A percentile compares a stretch with the other conserved stretches of the same genome.
These are phyloP conservation scores for Musa schizocarpa DNA, from an alignment of 176 grass and related monocot species.

Conservation along the genomic window DNA sequence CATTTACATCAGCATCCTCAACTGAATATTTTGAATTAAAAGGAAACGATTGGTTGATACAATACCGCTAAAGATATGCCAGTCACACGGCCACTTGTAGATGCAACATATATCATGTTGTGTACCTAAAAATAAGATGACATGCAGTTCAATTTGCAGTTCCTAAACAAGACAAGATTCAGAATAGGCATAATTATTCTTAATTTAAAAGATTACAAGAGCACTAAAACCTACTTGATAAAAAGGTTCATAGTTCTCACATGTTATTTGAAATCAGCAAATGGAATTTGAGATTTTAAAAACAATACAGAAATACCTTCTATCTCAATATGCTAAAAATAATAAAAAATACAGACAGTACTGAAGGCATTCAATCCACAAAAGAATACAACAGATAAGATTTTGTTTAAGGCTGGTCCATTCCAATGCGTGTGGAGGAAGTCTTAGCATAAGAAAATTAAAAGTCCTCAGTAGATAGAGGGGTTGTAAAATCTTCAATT, in stretches of 20 bases:
- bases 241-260: too few species aligned
- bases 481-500: too few species aligned
- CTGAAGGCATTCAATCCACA: not conserved
- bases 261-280: too few species aligned
- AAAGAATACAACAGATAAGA: not conserved
- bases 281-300: too few species aligned
- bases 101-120: constrained; percentile 59
- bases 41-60: not conserved
- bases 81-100: constrained; percentile 73
- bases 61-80: constrained; percentile 66
- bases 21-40: not conserved
- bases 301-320: not conserved
- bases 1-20: too few species aligned
- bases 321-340: not conserved
- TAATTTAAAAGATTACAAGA: too few species aligned
- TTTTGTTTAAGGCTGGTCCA: not conserved
- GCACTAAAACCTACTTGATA: too few species aligned
- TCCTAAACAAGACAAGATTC: not conserved
- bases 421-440: not conserved
- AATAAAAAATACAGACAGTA: not conserved
- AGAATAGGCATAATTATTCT: too few species aligned
- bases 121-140: constrained; percentile 30
- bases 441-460: not conserved
- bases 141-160: not conserved
- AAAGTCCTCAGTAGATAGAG: not conserved